Evolutionary conservation across 768 basidiomycete genomes (phyloP), one percentile per base, ranked within the genome.

Genomic region (Suillus placidus): DNA sequence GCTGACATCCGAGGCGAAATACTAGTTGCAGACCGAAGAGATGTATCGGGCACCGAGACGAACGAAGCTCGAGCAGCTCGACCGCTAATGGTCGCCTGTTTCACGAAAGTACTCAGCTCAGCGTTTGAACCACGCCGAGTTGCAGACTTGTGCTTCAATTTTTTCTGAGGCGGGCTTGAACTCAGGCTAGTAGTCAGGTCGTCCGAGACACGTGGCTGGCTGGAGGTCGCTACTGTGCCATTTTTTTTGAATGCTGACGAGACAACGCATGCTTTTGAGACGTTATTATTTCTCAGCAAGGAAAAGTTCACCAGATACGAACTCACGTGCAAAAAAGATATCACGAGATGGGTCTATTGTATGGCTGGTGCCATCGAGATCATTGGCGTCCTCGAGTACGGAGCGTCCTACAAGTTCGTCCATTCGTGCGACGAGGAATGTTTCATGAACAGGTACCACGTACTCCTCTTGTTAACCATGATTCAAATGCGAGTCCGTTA

Each of bases 1-100:
- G 71, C 56, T 45, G 76, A 70, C 37, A 49, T 37, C 42, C 75
- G 73, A n/a, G 61, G 57, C 13, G 69, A 63, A 7, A 12, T 52
- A 9, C 14, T 8, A 16, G 26, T 30, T 26, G 40, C 38, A 52
- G 40, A 52, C 26, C 43, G 20, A 34, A 34, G 34, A 47, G 58
- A 40, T 14, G 58, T 30, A 26, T 42, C 12, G 6, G 60, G 2
- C 37, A 40, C 57, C 9, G 38, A 38, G 35, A 23, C 56, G 34
- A 34, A 35, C 10, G 55, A 57, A 57, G 35, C 12, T 9, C 57
- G 37, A 18, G 38, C 26, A 18, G 14, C 13, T 18, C 37, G 56
- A 38, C 37, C 8, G 16, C 57, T 38, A 10, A 18, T 23, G 4
- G 16, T 9, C 2, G 23, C 6, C 35, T 23, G 56, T 23, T 57